These are phyloP conservation scores for Blastomyces silverae DNA, from an alignment of 2,329 filamentous ascomycete species.

Conservation along the genomic window DNA sequence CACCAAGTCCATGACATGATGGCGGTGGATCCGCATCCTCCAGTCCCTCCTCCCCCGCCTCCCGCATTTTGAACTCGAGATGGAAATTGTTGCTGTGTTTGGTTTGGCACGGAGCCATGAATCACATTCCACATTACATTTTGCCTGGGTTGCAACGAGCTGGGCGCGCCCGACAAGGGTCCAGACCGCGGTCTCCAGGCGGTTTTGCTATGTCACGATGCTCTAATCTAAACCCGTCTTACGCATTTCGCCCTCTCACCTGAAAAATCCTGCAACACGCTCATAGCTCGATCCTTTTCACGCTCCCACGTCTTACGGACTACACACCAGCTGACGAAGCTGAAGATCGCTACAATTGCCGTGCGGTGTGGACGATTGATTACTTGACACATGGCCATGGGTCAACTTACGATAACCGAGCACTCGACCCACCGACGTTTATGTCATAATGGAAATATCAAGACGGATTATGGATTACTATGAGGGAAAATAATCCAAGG, in stretches of 20 bases:
- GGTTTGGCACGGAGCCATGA: constrained; percentile 29
- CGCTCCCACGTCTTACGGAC: neutral
- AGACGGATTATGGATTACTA: neutral
- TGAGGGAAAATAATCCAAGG: neutral
- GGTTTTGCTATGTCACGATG: constrained; percentile 10
- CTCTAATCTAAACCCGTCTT: neutral
- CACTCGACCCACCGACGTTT: neutral
- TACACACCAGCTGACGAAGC: neutral
- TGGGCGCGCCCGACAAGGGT: constrained; percentile 16
- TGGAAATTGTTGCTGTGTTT: constrained; percentile 43
- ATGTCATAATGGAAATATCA: neutral
- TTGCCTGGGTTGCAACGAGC: constrained; percentile 22
- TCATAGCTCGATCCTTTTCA: neutral
- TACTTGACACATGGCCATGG: neutral
- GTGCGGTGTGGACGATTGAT: constrained; percentile 3
- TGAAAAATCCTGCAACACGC: neutral
- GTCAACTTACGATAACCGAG: neutral
- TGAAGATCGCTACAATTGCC: neutral
- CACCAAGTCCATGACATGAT: constrained; percentile 8
- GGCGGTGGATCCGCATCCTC: constrained; percentile 17
- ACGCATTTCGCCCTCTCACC: neutral
- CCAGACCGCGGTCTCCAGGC: constrained; percentile 17
- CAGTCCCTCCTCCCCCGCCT: constrained; percentile 4
- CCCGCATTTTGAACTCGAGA: constrained; percentile 20
- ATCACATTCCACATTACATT: constrained; percentile 17